Conservation (phyloP, 257 asterid species). For the Thymus quinquecostatus region DNA sequence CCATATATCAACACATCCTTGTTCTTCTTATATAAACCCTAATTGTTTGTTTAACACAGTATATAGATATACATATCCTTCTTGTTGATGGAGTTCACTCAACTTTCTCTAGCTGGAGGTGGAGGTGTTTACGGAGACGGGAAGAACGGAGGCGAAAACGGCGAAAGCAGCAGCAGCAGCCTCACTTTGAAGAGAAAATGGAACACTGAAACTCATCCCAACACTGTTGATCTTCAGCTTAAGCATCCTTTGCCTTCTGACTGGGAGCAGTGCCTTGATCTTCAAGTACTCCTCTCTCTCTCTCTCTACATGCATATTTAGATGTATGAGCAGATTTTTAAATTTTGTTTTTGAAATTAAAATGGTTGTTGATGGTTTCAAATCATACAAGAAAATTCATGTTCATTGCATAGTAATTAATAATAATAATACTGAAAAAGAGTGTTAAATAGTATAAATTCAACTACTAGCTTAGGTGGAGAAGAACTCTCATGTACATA, state of each 20-base stretch:
- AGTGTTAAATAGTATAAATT: too few species aligned
- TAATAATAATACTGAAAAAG: too few species aligned
- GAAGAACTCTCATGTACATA: neutral
- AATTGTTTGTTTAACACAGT: neutral
- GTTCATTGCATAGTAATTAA: neutral
- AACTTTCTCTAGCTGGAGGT: conserved; percentile 45
- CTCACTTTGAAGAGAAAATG: conserved; percentile 53
- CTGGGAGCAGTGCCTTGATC: conserved; percentile 77
- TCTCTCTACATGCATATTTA: neutral
- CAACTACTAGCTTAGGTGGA: neutral
- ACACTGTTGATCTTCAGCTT: conserved; percentile 52
- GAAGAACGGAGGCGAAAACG: neutral
- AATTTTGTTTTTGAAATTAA: neutral
- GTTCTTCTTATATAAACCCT: too few species aligned
- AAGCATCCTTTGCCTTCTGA: conserved; percentile 60
- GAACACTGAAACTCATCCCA: conserved; percentile 31
- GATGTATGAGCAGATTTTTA: too few species aligned
- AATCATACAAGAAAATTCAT: neutral
- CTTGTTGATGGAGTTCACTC: conserved; percentile 44
- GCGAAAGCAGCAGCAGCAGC: conserved; percentile 30
- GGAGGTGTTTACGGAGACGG: conserved; percentile 5
- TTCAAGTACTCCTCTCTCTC: conserved; percentile 40
- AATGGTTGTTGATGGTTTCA: too few species aligned
- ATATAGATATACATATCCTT: neutral
- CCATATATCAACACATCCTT: too few species aligned